These are phyloP conservation scores for Penicillium silybi DNA, from an alignment of 495 filamentous ascomycete species.

Conservation along the genomic window DNA sequence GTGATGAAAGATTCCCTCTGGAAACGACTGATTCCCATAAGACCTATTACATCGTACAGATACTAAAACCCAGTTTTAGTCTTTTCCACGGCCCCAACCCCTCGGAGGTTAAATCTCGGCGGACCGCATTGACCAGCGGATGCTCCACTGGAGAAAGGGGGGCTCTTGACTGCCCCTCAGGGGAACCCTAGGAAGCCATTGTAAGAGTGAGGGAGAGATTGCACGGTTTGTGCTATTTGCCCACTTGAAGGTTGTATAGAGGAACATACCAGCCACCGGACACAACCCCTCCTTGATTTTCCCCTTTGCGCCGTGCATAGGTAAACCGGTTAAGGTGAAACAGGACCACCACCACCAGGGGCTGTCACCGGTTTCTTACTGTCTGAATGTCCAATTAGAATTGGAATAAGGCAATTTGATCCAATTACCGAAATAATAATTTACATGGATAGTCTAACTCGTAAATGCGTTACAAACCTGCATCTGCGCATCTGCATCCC, in stretches of 20 bases:
- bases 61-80: neutral
- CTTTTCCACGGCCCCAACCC: neutral
- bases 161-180: neutral
- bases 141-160: slow-evolving; percentile 2
- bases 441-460: neutral
- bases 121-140: slow-evolving; percentile 7
- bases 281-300: neutral
- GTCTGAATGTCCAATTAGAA: slow-evolving; percentile 5
- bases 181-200: neutral
- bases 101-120: slow-evolving; percentile 6
- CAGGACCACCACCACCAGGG: slow-evolving; percentile 6
- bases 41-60: too few species aligned
- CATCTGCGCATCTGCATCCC: neutral
- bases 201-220: neutral
- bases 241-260: neutral
- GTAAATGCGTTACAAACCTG: neutral
- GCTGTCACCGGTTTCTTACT: slow-evolving; percentile 4
- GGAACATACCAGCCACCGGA: neutral
- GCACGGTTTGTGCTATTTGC: neutral
- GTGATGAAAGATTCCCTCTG: too few species aligned
- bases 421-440: neutral
- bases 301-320: neutral
- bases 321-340: neutral
- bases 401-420: accelerated
- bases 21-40: too few species aligned